Evolutionary conservation across 805 yeast genomes (phyloP).

Genomic region (Candida railenensis): DNA sequence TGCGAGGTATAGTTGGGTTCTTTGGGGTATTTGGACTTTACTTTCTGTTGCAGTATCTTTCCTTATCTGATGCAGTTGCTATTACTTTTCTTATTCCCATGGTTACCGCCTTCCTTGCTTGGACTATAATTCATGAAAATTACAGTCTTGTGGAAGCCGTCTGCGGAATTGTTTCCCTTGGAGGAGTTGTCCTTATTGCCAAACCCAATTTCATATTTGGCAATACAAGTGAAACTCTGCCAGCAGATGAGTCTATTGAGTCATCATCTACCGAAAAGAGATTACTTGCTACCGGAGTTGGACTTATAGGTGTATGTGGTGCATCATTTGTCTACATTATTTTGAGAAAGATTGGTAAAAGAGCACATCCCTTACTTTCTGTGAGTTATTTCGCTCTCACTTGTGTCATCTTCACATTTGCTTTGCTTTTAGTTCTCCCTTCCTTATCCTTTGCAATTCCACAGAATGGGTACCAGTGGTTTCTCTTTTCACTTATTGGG

Average conservation of each 20-base stretch:
- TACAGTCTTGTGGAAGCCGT: constrained; percentile 65
- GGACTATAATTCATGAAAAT: constrained; percentile 61
- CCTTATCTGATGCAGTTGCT: constrained; percentile 78
- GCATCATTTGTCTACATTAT: constrained; percentile 69
- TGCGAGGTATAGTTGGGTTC: constrained; percentile 74
- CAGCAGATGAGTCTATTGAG: constrained; percentile 42
- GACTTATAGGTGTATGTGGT: constrained; percentile 66
- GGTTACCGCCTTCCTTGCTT: constrained; percentile 73
- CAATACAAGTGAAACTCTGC: constrained; percentile 24
- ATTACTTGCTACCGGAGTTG: constrained; percentile 61
- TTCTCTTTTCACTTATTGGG: constrained; percentile 60
- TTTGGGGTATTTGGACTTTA: constrained; percentile 80
- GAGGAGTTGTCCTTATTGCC: constrained; percentile 79
- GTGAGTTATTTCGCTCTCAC: constrained; percentile 74
- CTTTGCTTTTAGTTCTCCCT: constrained; percentile 56
- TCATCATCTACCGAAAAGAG: constrained; percentile 53
- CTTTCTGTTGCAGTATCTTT: constrained; percentile 67
- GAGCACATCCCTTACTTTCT: constrained; percentile 77
- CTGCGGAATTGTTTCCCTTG: constrained; percentile 66
- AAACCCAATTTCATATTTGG: constrained; percentile 76
- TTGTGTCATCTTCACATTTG: constrained; percentile 53
- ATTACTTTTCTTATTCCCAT: constrained; percentile 79
- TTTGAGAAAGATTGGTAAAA: constrained; percentile 70
- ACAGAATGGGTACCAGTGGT: constrained; percentile 63
- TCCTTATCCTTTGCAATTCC: constrained; percentile 62